Base-by-base conservation (phyloP, 1,284 basidiomycete species). In the Heterobasidion occidentale region DNA sequence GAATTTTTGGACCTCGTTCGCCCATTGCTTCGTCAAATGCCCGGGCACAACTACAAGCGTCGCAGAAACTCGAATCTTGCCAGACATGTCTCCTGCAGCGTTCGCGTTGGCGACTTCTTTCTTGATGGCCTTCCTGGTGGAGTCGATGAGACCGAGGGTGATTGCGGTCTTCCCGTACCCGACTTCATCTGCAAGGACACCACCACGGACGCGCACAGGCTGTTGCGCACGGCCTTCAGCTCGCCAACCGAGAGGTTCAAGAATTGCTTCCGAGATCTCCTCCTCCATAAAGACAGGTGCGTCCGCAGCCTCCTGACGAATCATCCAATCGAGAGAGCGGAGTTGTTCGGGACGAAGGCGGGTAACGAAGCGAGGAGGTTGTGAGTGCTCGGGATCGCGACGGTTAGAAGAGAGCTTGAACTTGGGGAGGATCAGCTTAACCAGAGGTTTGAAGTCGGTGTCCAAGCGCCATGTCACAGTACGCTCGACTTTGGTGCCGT, bases 101-200 rank as follows among this genome's bases (percentile, higher is more conserved):
- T 75, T 75, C 51, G 75, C 74, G n/a, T 76, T 74, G 2, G 73
- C 67, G 60, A 87, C 80, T 58, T 86, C 80, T 54, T 78, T 74
- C 56, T 77, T 75, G 36, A 89, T 80, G 44, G 77, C 70, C 62
- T 81, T 78, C 54, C 71, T 74, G 56, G 81, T 78, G 65, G 83
- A 86, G 65, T 90, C 86, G 60, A 96, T 88, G 55, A 98, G 77
- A 9, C 89, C 94, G 19, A 98, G 79, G 0, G 93, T 94, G 63
- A 98, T 97, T 33, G 94, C 94, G 0, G 94, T 98, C 74, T 98
- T 98, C 36, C 94, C 94, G 67, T 98, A 98, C 52, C 95, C 94
- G 61, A 98, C 94, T 69, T 96, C 89, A 65, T 98, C 94, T 8
- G 95, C 95, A 50, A 98, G 82, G 54, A 98, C 94, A 34, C 95